Evolutionary conservation across 2,329 filamentous ascomycete species (phyloP), one percentile per base, ranked within the genome.

Genomic region (Aspergillus latus): DNA sequence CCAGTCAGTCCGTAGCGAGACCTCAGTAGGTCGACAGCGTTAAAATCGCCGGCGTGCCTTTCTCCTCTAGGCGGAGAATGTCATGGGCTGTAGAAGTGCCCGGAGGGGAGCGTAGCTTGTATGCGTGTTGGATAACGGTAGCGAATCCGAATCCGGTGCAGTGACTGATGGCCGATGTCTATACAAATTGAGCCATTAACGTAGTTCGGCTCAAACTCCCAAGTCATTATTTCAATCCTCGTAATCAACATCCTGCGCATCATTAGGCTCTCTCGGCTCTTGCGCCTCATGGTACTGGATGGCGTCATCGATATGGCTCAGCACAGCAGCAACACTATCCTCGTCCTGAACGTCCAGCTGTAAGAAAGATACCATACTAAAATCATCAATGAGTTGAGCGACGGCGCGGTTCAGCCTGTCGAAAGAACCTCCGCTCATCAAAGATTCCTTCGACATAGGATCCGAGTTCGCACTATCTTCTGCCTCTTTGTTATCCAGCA

Each of bases 291-390:
- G 90, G 72, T 85, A 97, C 72, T 96, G 92, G 63, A 96, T 94
- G 29, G 90, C 89, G 75, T 97, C 91, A 72, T 97, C 92, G 65
- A 97, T 94, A 76, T 95, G 91, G 78, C 91, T 96, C 64, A 97
- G 75, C 28, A 96, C 88, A 1, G 82, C 86, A 1, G 83, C 88
- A 3, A 97, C 87, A 68, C 93, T 97, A 66, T 97, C 92, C 76
- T 97, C 93, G 66, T 96, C 87, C 63, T 94, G 89, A 29, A 88
- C 88, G 69, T 97, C 90, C 44, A 97, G 80, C 76, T 92, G 90
- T 56, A 97, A 80, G 71, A 96, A 99, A 47, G 90, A 96, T 10
- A 99, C 90, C 90, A 99, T 95, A 77, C 92, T 96, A 76, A 97
- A 99, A 74, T 91, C 94, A 73, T 97, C 94, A 63, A 99, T 96